Base-by-base conservation (phyloP, 352 stramenopile species). In the Globisporangium radiosum region DNA sequence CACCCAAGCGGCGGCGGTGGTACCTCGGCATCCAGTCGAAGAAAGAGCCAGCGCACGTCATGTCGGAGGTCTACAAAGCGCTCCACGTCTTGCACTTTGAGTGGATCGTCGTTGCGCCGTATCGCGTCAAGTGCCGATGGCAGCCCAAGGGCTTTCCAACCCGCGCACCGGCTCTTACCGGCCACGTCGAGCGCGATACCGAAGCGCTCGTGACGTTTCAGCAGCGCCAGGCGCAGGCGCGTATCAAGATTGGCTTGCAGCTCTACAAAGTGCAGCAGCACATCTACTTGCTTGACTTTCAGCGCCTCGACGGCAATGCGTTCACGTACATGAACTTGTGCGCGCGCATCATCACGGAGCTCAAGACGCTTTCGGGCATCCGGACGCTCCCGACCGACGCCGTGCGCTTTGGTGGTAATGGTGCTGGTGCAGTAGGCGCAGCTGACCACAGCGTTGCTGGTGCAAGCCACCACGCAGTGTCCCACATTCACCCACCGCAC, bases 311-410 rank as follows among this genome's bases (percentile, higher is more conserved):
- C 52, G 97, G 97, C 39, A 98, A 99, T 75, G 94, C 92, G 53
- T 99, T 99, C 74, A 98, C 92, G 44, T 99, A 99, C 78, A 99
- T 99, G 97, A 98, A 97, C 59, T 76, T 99, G 9, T 99, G 96
- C 72, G 96, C 96, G 36, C 96, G 97, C 51, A 99, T 99, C 67
- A 99, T 99, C 69, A 98, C 96, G 38, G 96, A 99, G 73, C 83
- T 99, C 40, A 99, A 99, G 82, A 98, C 93, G 17, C 80, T 99
- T 10, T 91, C 80, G 6, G 82, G 81, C 17, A 80, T 87, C 48
- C 79, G 84, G 48, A 78, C 83, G 39, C 63, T 85, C 5, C 68
- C 73, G 0, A 80, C 58, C 62, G 80, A 88, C 52, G 66, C 70
- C 25, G 25, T 33, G 39, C 80, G 80, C 17, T 87, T 85, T 15